phyloP scores from a whole-genome alignment of 164 flowering plant species.

The Liquidambar formosana region DNA sequence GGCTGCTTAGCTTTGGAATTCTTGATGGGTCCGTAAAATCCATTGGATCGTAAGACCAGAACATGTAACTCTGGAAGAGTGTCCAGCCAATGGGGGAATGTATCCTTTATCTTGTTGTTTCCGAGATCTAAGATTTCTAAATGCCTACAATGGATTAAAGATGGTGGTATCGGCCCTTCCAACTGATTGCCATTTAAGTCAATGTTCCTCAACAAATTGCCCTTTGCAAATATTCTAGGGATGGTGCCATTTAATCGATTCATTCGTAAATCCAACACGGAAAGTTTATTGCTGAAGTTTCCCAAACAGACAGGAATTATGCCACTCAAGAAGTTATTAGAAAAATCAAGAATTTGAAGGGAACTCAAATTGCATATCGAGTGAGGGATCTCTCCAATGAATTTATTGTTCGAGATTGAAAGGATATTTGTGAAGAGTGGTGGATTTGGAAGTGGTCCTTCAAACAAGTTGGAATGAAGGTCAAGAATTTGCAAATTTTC shows the following conservation, averaged over 20 bases:
- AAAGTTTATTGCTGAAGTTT: neutral
- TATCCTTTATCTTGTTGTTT: neutral
- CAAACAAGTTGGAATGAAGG: conserved; percentile 3
- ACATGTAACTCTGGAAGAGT: neutral
- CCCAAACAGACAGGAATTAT: neutral
- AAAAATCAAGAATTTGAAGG: neutral
- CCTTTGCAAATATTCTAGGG: neutral
- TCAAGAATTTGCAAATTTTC: neutral
- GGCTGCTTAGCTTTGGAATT: neutral
- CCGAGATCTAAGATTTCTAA: neutral
- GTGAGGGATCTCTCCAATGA: neutral
- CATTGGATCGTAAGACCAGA: neutral
- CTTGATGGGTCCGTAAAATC: neutral
- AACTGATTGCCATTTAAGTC: neutral
- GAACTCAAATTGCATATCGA: neutral
- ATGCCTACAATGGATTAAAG: neutral
- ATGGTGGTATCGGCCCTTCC: neutral
- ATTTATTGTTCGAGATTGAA: too few species aligned
- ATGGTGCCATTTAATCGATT: neutral
- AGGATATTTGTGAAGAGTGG: too few species aligned
- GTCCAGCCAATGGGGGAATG: neutral
- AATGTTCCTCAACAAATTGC: neutral
- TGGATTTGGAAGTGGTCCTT: conserved; percentile 3
- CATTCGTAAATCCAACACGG: neutral
- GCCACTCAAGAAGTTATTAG: neutral